Evolutionary conservation across 2,329 filamentous ascomycete genomes (phyloP), one percentile per base, ranked within the genome.

Genomic region (Neonectria hederae): DNA sequence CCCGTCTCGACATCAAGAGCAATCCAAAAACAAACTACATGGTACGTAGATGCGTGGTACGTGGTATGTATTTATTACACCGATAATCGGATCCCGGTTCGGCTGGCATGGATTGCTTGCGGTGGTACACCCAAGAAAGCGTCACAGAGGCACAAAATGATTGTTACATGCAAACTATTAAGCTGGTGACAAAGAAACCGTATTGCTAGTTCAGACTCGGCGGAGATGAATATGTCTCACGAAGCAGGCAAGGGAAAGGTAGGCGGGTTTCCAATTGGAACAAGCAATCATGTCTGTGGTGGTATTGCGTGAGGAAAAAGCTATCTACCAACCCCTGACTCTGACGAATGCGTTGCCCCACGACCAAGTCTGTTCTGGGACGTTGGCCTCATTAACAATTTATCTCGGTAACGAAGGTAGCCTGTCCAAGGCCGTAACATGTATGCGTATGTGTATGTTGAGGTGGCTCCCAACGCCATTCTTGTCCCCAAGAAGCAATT

Each of bases 351-450:
- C 58, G 24, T 52, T 58, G 40, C 55, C 30, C 65, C 57, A 49
- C 53, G 38, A 19, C 63, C 66, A 52, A 43, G 65, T 69, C 63
- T 53, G 30, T 58, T 63, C 10, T 68, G 61, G 59, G 68, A 68
- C 51, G 9, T 30, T 42, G 45, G 63, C 59, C 58, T 64, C 63
- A 71, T 73, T 70, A 72, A 62, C 66, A 69, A 71, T 70, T 59
- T 69, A 73, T 65, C 65, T 67, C 32, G 51, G 35, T 53, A 48
- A 54, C 52, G 72, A 69, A 38, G 65, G 49, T 54, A 64, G 62
- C 68, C 67, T 73, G 63, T 68, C 62, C 66, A 69, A 62, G 71
- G 68, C 62, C 58, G 54, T 67, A 72, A 67, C 65, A 62, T 70
- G 52, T 57, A 63, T 65, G 63, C 58, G 52, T 72, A 61, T 63